Evolutionary conservation across 352 stramenopile species (phyloP).

Genomic region (Pythium rishiriense): DNA sequence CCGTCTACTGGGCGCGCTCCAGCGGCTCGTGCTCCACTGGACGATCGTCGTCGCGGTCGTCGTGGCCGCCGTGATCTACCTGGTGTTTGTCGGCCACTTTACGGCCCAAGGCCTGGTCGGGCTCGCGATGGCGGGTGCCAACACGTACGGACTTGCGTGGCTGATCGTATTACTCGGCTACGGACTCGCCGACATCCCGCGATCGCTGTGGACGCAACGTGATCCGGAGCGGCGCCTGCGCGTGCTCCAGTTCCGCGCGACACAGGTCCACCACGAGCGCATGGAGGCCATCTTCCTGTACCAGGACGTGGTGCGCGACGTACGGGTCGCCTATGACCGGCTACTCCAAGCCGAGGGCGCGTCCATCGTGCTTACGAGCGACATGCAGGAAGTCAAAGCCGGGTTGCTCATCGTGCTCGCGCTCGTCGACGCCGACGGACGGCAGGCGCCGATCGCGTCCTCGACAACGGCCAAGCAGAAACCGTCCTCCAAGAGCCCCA

Average conservation of each 20-base stretch:
- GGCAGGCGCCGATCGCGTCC: neutral
- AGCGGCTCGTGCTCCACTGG: slow-evolving; percentile 56
- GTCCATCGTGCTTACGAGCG: slow-evolving; percentile 63
- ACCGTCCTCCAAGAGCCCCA: neutral
- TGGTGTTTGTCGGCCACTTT: slow-evolving; percentile 62
- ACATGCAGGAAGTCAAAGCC: slow-evolving; percentile 66
- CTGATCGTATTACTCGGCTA: slow-evolving; percentile 63
- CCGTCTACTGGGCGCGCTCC: slow-evolving; percentile 39
- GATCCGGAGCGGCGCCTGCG: slow-evolving; percentile 42
- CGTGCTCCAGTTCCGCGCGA: slow-evolving; percentile 51
- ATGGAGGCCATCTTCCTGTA: slow-evolving; percentile 66
- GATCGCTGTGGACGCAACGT: slow-evolving; percentile 46
- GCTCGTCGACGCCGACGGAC: slow-evolving; percentile 32
- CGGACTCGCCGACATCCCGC: slow-evolving; percentile 61
- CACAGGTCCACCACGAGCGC: slow-evolving; percentile 60
- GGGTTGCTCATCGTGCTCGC: slow-evolving; percentile 39
- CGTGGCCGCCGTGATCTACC: slow-evolving; percentile 41
- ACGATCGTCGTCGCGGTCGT: slow-evolving; percentile 38
- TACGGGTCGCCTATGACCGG: slow-evolving; percentile 39
- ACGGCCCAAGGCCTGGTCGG: slow-evolving; percentile 46
- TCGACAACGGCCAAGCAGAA: neutral
- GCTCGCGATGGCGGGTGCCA: slow-evolving; percentile 58
- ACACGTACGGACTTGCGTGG: slow-evolving; percentile 70
- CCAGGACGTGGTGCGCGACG: slow-evolving; percentile 49
- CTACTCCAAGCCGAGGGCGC: slow-evolving; percentile 55